Conservation (phyloP, 1,284 basidiomycete species). For the Rhodofomes roseus region DNA sequence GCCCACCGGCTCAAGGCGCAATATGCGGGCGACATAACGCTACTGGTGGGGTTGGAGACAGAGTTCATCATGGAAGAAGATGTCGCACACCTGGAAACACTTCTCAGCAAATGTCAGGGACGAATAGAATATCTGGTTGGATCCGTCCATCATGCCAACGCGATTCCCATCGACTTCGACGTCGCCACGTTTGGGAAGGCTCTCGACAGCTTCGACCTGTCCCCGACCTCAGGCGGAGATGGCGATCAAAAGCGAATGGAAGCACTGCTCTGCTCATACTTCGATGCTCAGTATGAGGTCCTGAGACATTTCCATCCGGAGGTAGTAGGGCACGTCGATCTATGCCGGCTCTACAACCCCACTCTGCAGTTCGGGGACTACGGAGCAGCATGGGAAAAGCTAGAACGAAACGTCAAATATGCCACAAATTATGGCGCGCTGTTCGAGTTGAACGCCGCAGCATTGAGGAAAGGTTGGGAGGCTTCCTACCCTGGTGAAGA, state of each 20-base stretch:
- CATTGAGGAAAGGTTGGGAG: constrained; percentile 89
- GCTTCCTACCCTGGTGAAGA: constrained; percentile 83
- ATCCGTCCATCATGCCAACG: constrained; percentile 88
- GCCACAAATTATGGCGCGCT: constrained; percentile 85
- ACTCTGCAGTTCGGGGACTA: constrained; percentile 48
- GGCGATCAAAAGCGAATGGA: constrained; percentile 27
- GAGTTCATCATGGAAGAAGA: constrained; percentile 80
- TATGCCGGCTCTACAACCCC: constrained; percentile 81
- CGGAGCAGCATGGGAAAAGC: constrained; percentile 58
- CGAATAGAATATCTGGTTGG: constrained; percentile 91
- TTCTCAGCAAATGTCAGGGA: constrained; percentile 40
- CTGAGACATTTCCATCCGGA: constrained; percentile 76
- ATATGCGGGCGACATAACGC: constrained; percentile 61
- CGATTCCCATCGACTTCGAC: constrained; percentile 94
- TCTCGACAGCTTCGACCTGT: constrained; percentile 39
- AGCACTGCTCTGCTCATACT: constrained; percentile 65
- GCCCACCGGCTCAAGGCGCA: constrained; percentile 68
- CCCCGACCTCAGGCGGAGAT: neutral
- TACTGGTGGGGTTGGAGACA: constrained; percentile 92
- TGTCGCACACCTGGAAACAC: constrained; percentile 51
- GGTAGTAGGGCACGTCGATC: constrained; percentile 91
- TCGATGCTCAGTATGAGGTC: constrained; percentile 79
- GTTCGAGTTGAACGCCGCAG: constrained; percentile 93
- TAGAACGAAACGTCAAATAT: constrained; percentile 74
- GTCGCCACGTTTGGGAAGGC: constrained; percentile 61